phyloP scores from a whole-genome alignment of 2,329 filamentous ascomycete genomes.

The Penicillium sp. region DNA sequence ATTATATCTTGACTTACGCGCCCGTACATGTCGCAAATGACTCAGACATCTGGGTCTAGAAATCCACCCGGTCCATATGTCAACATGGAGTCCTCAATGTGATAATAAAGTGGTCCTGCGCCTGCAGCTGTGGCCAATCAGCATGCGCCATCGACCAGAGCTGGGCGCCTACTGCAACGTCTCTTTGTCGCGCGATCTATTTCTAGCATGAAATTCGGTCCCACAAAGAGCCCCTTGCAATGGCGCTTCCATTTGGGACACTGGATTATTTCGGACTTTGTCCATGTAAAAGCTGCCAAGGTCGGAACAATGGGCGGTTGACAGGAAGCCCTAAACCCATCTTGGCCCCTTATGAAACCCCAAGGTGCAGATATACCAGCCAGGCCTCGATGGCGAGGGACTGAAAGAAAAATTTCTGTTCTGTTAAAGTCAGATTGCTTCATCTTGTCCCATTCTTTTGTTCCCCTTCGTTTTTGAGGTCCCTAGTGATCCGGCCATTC shows the following conservation, averaged over 20 bases:
- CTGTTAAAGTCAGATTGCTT: slow-evolving; percentile 2
- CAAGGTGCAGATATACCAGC: slow-evolving; percentile 3
- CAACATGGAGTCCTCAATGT: not conserved
- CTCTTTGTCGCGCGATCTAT: slow-evolving; percentile 12
- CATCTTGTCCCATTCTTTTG: slow-evolving; percentile 6
- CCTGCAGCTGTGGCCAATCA: slow-evolving; percentile 7
- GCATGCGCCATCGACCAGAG: not conserved
- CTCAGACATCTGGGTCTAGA: not conserved
- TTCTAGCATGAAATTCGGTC: slow-evolving; percentile 6
- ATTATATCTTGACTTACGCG: slow-evolving; percentile 1
- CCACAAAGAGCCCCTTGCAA: slow-evolving; percentile 10
- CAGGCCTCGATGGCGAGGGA: not conserved
- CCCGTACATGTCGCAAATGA: not conserved
- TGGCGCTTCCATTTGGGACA: not conserved
- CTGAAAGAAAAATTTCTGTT: slow-evolving; percentile 3
- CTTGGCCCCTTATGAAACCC: not conserved
- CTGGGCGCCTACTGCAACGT: slow-evolving; percentile 9
- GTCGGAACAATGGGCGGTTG: slow-evolving; percentile 1
- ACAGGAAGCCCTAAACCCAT: slow-evolving; percentile 4
- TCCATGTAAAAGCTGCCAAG: not conserved
- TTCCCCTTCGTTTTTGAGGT: not conserved
- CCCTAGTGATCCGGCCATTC: not conserved
- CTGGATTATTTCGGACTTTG: not conserved
- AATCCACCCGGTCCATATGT: not conserved
- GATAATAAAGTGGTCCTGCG: slow-evolving; percentile 1